Percentiles rank a stretch among this genome's conserved stretches.
These are phyloP conservation scores for Penicillium vulpinum DNA, from an alignment of 2,329 filamentous ascomycete genomes.

Conservation along the genomic window DNA sequence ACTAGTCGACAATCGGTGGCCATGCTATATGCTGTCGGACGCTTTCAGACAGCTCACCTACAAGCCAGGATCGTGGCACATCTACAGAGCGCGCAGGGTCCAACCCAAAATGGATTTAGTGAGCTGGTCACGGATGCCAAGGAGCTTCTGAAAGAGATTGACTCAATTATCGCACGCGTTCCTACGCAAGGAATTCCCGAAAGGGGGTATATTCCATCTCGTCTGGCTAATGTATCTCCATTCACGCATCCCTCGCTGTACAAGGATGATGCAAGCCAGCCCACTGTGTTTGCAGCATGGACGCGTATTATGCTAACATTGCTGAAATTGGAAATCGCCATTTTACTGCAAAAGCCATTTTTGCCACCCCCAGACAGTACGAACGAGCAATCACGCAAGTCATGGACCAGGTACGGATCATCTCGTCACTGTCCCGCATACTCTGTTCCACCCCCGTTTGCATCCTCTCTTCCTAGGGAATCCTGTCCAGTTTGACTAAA, in stretches of 20 bases:
- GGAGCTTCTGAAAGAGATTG: background rate
- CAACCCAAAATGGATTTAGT: background rate
- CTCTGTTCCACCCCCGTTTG: background rate
- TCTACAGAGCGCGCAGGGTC: background rate
- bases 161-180: background rate
- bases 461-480: background rate
- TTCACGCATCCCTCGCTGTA: background rate
- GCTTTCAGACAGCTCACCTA: background rate
- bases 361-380: background rate
- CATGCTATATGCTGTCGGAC: background rate
- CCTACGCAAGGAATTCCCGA: background rate
- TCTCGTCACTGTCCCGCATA: background rate
- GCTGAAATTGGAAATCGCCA: background rate
- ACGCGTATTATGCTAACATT: background rate
- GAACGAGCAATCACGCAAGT: background rate
- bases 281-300: background rate
- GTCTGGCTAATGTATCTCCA: background rate
- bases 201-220: background rate
- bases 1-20: background rate
- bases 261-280: background rate
- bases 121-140: background rate
- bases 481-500: no score
- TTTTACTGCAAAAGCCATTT: background rate
- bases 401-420: background rate
- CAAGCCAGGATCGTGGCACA: background rate